phyloP scores from a whole-genome alignment of 1,284 basidiomycete genomes.

The Leccinum variabile region DNA sequence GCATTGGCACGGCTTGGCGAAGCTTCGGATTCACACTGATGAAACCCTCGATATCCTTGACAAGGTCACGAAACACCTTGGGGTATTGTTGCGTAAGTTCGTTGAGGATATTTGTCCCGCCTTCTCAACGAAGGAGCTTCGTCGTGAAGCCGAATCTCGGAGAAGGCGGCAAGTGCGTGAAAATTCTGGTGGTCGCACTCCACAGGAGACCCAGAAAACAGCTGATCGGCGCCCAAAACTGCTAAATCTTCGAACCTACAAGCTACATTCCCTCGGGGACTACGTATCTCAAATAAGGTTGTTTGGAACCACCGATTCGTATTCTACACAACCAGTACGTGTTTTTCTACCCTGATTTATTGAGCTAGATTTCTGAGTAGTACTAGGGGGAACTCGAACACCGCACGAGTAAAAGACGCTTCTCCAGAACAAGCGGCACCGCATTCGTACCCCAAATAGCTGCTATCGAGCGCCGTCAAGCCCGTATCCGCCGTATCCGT shows the following conservation, averaged over 20 bases:
- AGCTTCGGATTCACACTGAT: background rate
- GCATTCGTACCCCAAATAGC: background rate
- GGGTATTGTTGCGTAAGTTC: background rate
- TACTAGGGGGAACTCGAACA: background rate
- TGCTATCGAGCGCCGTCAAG: background rate
- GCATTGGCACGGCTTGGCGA: background rate
- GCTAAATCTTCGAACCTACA: background rate
- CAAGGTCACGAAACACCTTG: background rate
- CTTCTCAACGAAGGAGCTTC: background rate
- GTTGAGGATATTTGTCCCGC: background rate
- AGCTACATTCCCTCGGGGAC: background rate
- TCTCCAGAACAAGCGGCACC: background rate
- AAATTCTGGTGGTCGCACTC: background rate
- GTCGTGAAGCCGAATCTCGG: background rate
- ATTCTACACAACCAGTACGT: background rate
- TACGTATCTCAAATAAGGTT: background rate
- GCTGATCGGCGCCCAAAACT: background rate
- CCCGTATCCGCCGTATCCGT: background rate
- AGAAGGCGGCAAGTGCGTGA: background rate
- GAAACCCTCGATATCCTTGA: background rate
- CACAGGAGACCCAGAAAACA: background rate
- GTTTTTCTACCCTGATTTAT: background rate
- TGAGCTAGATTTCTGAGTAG: background rate
- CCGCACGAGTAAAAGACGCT: background rate
- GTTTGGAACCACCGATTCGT: background rate